Conservation (phyloP, 1,284 basidiomycete species). For the Termitomyces sp. region DNA sequence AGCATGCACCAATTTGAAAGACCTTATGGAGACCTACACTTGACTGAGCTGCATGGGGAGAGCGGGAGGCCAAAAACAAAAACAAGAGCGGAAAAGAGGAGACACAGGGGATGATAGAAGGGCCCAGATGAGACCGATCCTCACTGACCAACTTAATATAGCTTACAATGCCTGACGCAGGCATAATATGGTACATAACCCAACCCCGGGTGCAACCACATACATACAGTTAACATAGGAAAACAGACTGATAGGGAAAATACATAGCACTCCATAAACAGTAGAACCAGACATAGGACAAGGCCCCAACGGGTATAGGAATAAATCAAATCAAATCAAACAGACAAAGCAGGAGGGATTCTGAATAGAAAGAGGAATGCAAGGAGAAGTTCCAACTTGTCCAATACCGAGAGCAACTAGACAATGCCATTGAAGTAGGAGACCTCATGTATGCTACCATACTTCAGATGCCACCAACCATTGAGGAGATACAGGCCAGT, state of each 20-base stretch:
- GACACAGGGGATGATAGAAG: neutral
- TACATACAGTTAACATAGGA: neutral
- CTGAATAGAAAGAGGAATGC: too few relatives aligned
- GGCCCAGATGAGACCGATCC: neutral
- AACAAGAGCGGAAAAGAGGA: neutral
- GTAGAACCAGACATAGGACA: neutral
- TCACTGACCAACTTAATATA: neutral
- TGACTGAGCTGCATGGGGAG: neutral
- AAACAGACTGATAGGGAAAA: neutral
- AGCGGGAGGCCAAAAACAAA: neutral
- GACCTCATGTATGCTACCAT: too few relatives aligned
- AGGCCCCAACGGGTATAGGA: neutral
- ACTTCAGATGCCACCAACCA: too few relatives aligned
- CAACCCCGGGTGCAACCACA: neutral
- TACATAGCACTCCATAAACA: neutral
- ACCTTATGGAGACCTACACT: neutral
- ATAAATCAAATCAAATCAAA: neutral
- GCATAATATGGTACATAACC: neutral
- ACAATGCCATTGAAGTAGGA: too few relatives aligned
- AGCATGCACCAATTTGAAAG: neutral
- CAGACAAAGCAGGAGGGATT: too few relatives aligned
- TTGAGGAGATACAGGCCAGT: too few relatives aligned
- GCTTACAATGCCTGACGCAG: neutral
- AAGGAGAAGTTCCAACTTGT: too few relatives aligned
- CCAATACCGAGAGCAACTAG: too few relatives aligned